Base-by-base conservation (phyloP, 768 basidiomycete genomes). In the Boletus speciosus region DNA sequence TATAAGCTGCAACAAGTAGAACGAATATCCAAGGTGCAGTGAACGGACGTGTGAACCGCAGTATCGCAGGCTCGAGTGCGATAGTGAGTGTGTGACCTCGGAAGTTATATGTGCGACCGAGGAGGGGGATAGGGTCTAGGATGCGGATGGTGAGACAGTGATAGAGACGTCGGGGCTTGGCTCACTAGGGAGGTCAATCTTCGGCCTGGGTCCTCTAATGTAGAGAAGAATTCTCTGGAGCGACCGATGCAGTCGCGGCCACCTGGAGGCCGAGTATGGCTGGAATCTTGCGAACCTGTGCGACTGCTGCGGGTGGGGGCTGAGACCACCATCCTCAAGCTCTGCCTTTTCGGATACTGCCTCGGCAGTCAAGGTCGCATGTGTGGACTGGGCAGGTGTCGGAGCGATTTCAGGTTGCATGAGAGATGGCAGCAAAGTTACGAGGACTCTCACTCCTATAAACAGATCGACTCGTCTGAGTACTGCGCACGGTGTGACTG, bases 181-280 rank as follows among this genome's bases (percentile, higher is more conserved):
- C 55, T 57, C 52, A 78, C 75, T 79, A 69, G 75, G 76, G 65
- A 69, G 81, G 61, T 72, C 81, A 63, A 61, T 76, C 66, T 73
- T 82, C 16, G 84, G 85, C 36, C 80, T 69, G 1, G 86, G 88
- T 5, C 88, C 88, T 63, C 79, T 76, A 43, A 81, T 51, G 61
- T 84, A 84, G 23, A 59, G 48, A 8, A 63, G 31, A 12, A 25
- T 19, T 29, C 54, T 58, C 29, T 36, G 40, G n/a, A 47, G 35
- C 16, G 27, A 46, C 29, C 32, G 29, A 47, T 68, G 56, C 27
- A 69, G 36, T 29, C 48, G 56, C 21, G 73, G 68, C 39, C 47
- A 65, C 15, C 29, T 45, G 36, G 57, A 50, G 15, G 55, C 45
- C 38, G 59, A 25, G 14, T 49, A 34, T 2, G 35, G 36, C 38